Base-by-base conservation (phyloP, 1,284 basidiomycete genomes). In the Blastosporella zonata region DNA sequence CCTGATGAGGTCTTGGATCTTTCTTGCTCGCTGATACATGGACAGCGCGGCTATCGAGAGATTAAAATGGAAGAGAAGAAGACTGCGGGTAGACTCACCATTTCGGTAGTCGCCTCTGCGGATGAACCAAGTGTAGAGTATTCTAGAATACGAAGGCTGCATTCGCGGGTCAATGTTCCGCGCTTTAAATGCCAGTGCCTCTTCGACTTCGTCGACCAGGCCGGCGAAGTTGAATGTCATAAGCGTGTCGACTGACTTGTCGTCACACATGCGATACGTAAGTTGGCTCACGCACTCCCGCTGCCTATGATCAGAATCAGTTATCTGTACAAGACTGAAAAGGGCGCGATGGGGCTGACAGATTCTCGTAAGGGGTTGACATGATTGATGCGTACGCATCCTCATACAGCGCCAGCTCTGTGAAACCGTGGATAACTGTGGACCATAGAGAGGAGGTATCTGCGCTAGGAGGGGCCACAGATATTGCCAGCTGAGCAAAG, bases 111-210 rank as follows among this genome's bases (percentile, higher is more conserved):
- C 92, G 27, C 90, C 90, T 65, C 90, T 76, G 45, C 80, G 78
- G 55, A 88, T 82, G 66, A 93, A 88, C 90, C 94, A 99, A 41
- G 93, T 87, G 71, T 98, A 97, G n/a, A 99, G 71, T 50, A 99
- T 90, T 58, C 84, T 81, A 43, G 93, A 90, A 73, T 97, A 99
- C 63, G 87, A 88, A 0, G 95, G 95, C 36, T 76, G 78, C 35
- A 85, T 73, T 44, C 91, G 79, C 38, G 96, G 93, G 70, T 98
- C 91, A 17, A 87, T 89, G 66, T 98, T 97, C 53, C 95, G 82
- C 8, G 93, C 93, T 68, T 97, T 97, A 77, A 97, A 98, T 34
- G 88, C 82, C 40, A 99, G 74, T 15, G 89, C 85, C 45, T 82
- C 84, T 71, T 97, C 94, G 21, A 99, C 89, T 62, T 97, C 91